These are phyloP conservation scores for Hypoxylon subgilvum DNA, from an alignment of 495 filamentous ascomycete species.

Conservation along the genomic window DNA sequence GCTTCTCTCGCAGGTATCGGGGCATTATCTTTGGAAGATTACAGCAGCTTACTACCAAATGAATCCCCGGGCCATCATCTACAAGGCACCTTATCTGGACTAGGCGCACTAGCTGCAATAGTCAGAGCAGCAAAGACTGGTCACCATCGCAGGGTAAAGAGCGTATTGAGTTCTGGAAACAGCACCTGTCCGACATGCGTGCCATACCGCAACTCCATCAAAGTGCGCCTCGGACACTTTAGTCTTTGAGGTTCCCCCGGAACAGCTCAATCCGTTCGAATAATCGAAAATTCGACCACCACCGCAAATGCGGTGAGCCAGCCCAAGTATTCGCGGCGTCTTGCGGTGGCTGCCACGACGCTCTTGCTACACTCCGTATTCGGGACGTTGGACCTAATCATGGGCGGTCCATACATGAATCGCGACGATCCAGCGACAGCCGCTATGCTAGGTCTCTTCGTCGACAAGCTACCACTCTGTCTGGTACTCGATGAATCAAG, in stretches of 20 bases:
- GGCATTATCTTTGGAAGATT: background rate
- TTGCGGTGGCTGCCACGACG: background rate
- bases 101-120: background rate
- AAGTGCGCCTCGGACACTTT: background rate
- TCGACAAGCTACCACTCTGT: background rate
- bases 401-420: background rate
- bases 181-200: background rate
- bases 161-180: conserved; percentile 6
- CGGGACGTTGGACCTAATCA: background rate
- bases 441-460: conserved; percentile 1
- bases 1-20: background rate
- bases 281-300: background rate
- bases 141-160: background rate
- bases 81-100: conserved; percentile 1
- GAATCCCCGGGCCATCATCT: background rate
- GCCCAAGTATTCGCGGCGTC: conserved; percentile 1
- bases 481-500: background rate
- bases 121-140: background rate
- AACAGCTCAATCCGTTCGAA: background rate
- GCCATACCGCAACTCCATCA: conserved; percentile 2
- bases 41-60: background rate
- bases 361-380: background rate
- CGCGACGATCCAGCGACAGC: background rate
- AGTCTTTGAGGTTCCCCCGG: background rate
- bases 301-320: background rate